Evolutionary conservation across 768 basidiomycete species (phyloP).

Genomic region (Trametes punicea): DNA sequence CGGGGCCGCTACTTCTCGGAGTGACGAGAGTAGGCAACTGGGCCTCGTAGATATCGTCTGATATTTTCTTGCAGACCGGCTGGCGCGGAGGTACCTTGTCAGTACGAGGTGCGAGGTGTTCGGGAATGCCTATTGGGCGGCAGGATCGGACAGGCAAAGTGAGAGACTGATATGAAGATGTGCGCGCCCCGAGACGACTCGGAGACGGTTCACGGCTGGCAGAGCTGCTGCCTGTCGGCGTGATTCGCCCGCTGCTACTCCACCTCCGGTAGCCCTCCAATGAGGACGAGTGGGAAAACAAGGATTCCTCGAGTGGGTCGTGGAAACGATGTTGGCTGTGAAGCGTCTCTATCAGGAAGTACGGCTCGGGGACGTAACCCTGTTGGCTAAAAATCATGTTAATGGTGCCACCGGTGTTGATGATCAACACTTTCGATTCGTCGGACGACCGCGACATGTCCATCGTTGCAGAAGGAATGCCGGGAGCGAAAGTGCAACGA

Average conservation of each 20-base stretch:
- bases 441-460: slow-evolving; percentile 49
- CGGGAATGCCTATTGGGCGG: slow-evolving; percentile 55
- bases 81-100: slow-evolving; percentile 25
- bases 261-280: slow-evolving; percentile 80
- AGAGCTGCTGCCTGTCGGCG: slow-evolving; percentile 32
- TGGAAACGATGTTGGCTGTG: slow-evolving; percentile 85
- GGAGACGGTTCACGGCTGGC: slow-evolving; percentile 20
- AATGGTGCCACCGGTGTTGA: slow-evolving; percentile 91
- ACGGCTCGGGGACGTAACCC: slow-evolving; percentile 83
- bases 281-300: slow-evolving; percentile 77
- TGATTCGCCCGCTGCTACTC: slow-evolving; percentile 62
- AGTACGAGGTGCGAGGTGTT: slow-evolving; percentile 25
- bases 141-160: slow-evolving; percentile 60
- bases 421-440: slow-evolving; percentile 79
- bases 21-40: slow-evolving; percentile 75
- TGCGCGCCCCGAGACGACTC: slow-evolving; percentile 32
- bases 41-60: slow-evolving; percentile 69
- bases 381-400: slow-evolving; percentile 79
- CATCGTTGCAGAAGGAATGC: slow-evolving; percentile 32
- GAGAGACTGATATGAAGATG: slow-evolving; percentile 34
- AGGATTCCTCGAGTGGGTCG: slow-evolving; percentile 82
- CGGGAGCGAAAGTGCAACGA: slow-evolving; percentile 1
- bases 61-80: slow-evolving; percentile 42
- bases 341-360: slow-evolving; percentile 82
- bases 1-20: slow-evolving; percentile 62